Evolutionary conservation across 495 filamentous ascomycete genomes (phyloP), one percentile per base, ranked within the genome.

Genomic region (Penicillium verhagenii): DNA sequence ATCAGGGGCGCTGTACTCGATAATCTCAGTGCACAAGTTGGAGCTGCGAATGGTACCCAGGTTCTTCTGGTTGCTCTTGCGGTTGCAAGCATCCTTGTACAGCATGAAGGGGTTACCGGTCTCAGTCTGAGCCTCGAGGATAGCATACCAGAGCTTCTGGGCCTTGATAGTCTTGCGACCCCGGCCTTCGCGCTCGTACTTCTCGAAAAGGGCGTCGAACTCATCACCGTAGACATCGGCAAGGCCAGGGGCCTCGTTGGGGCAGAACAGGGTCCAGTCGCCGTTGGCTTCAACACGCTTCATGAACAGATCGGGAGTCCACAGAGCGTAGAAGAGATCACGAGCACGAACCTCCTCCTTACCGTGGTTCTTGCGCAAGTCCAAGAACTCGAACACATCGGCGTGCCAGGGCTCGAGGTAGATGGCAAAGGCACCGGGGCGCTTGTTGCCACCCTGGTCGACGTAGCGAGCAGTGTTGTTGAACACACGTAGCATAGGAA

Each of bases 21-120:
- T 80, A 61, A 98, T 98, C 73, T 98, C 94, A 25, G 93, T 97
- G 82, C 94, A 98, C 42, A 98, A 81, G 76, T 98, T 98, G 63
- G 94, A 98, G 82, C 90, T 96, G 67, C 89, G 91, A 63, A 98
- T 97, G 42, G 92, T 96, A 42, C 94, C 94, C 26, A 98, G 82
- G 69, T 98, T 98, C 87, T 97, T 96, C 75, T 98, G 94, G 83
- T 98, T 98, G 81, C 92, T 96, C 85, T 98, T 98, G 63, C 85
- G 83, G 81, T 98, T 98, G 82, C 90, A 93, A 60, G 88, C 84
- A 73, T 98, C 94, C 80, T 98, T 98, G 86, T 98, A 98, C 51
- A 96, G 85, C 89, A 98, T 97, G 79, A 95, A 98, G 42, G 94
- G 94, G 75, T 96, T 96, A 53, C 94, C 94, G 37, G 94, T 98